A percentile compares a stretch with the other conserved stretches of the same genome.
Evolutionary conservation across 371 early-diverging fungal genomes (phyloP).

Genomic region (Mortierella sp.): DNA sequence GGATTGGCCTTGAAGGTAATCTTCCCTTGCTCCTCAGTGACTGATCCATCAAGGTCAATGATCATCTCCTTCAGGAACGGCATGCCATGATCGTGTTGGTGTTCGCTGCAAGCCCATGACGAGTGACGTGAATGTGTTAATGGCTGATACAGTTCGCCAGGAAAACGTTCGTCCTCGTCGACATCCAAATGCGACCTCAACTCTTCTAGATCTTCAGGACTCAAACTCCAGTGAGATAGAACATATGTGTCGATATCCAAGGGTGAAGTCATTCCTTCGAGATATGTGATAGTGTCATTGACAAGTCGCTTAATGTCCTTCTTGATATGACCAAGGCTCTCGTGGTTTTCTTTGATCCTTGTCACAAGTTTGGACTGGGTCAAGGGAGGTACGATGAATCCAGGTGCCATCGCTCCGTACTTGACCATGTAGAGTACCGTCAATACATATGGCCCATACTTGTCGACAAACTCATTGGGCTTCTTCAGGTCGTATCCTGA

Average conservation of each 20-base stretch:
- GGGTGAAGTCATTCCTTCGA: neutral
- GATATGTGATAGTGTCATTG: neutral
- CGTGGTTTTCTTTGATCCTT: no score
- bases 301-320: neutral
- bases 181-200: constrained; percentile 3
- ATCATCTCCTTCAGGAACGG: no score
- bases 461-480: neutral
- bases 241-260: neutral
- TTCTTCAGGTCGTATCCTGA: constrained; percentile 1
- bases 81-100: neutral
- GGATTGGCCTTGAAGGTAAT: neutral
- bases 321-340: no score
- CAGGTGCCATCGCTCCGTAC: neutral
- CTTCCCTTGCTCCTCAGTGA: neutral
- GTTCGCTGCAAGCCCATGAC: neutral
- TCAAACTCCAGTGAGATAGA: neutral
- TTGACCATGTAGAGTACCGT: constrained; percentile 3
- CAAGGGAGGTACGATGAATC: neutral
- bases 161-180: constrained; percentile 1
- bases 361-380: neutral
- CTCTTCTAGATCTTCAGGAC: constrained; percentile 4
- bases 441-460: constrained; percentile 5
- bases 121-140: neutral
- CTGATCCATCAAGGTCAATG: no score
- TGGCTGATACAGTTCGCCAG: constrained; percentile 6